Percentiles rank a stretch among this genome's conserved stretches.
phyloP scores from a whole-genome alignment of 1,139 yeast species.

The Saccharomyces hybrid region DNA sequence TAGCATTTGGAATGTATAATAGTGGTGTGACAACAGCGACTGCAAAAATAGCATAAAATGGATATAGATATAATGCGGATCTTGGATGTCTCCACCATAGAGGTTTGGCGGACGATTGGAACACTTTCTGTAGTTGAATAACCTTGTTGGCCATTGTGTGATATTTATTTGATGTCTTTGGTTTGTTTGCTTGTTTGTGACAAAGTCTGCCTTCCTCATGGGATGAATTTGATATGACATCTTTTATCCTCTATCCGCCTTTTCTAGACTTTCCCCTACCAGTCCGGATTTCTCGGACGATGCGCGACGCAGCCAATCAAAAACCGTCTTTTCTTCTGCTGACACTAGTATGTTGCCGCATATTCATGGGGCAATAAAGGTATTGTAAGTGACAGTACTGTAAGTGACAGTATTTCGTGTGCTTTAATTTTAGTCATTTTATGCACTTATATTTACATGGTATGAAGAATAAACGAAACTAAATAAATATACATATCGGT shows the following conservation, averaged over 20 bases:
- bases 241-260: not conserved
- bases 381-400: not conserved
- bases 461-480: not conserved
- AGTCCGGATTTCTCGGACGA: not conserved
- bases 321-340: slow-evolving; percentile 1
- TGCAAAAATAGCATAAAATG: slow-evolving; percentile 82
- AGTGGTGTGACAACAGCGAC: slow-evolving; percentile 64
- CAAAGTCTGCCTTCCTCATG: not conserved
- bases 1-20: slow-evolving; percentile 73
- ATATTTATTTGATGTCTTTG: not conserved
- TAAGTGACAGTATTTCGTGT: not conserved
- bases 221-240: not conserved
- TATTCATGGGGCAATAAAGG: not conserved
- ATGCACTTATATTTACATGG: not conserved
- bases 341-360: not conserved
- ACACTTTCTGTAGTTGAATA: slow-evolving; percentile 65
- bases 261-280: not conserved
- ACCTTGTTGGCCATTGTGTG: slow-evolving; percentile 47
- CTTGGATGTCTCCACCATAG: slow-evolving; percentile 74
- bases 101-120: slow-evolving; percentile 64
- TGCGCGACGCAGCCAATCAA: not conserved
- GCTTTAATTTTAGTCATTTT: not conserved
- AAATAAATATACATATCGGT: not conserved
- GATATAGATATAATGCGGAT: slow-evolving; percentile 75
- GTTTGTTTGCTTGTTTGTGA: not conserved